Conservation (phyloP, 2,329 filamentous ascomycete species). For the Monosporascus cannonballus region DNA sequence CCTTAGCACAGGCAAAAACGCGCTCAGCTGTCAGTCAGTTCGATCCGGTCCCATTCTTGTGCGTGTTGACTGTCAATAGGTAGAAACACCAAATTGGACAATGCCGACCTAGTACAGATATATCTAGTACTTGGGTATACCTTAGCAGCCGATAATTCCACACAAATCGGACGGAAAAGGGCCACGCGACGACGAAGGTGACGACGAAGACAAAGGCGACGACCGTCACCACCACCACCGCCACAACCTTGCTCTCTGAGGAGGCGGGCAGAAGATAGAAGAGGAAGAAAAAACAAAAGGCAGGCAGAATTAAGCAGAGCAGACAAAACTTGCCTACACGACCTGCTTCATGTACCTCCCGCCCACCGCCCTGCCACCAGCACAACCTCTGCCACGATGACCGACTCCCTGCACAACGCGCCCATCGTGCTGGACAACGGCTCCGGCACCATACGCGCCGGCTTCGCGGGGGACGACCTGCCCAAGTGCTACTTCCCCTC, state of each 20-base stretch:
- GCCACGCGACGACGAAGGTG: background rate
- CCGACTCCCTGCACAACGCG: slow-evolving; percentile 79
- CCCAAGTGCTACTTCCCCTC: slow-evolving; percentile 98
- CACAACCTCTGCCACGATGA: slow-evolving; percentile 32
- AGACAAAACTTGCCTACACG: background rate
- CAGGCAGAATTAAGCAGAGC: background rate
- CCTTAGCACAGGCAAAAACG: too few species aligned
- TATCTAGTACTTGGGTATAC: too few species aligned
- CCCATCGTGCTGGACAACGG: slow-evolving; percentile 99
- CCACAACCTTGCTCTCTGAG: background rate
- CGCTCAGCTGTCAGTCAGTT: too few species aligned
- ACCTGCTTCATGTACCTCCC: background rate
- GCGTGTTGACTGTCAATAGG: too few species aligned
- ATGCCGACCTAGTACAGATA: too few species aligned
- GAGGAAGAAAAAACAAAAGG: background rate
- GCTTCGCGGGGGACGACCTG: slow-evolving; percentile 91
- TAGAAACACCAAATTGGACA: too few species aligned
- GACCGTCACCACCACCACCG: too few species aligned
- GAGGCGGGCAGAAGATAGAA: background rate
- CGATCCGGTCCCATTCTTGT: too few species aligned
- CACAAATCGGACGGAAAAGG: too few species aligned
- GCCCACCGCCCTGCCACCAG: background rate
- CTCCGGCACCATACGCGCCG: slow-evolving; percentile 93
- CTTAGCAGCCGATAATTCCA: too few species aligned
- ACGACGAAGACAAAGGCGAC: background rate